phyloP scores from a whole-genome alignment of 1,284 basidiomycete genomes.

The Leccinum subfulvum region DNA sequence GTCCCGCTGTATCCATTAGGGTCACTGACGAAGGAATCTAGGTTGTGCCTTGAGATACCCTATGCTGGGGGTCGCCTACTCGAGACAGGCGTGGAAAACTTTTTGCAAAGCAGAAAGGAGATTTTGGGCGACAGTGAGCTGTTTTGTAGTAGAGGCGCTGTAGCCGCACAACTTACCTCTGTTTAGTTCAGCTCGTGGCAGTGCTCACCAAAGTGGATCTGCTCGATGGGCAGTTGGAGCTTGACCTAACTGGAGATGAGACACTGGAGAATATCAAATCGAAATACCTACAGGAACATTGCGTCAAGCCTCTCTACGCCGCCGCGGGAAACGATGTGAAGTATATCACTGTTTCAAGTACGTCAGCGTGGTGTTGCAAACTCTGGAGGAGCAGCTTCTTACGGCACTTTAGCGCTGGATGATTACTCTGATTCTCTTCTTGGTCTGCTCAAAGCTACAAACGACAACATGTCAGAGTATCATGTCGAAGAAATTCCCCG shows the following conservation, averaged over 20 bases:
- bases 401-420: neutral
- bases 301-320: neutral
- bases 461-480: neutral
- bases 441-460: neutral
- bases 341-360: neutral
- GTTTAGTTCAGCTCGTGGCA: neutral
- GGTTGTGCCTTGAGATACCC: conserved; percentile 19
- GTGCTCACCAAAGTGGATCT: neutral
- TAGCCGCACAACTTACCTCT: neutral
- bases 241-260: neutral
- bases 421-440: neutral
- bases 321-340: neutral
- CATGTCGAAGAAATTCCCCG: neutral
- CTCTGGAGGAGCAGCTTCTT: neutral
- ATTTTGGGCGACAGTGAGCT: conserved; percentile 11
- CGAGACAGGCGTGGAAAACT: conserved; percentile 15
- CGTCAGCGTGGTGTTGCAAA: neutral
- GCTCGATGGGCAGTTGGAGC: neutral
- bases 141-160: neutral
- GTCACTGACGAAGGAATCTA: neutral
- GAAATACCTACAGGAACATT: neutral
- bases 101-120: conserved; percentile 9
- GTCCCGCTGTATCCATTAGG: neutral
- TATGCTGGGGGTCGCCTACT: conserved; percentile 17
- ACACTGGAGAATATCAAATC: neutral